These are phyloP conservation scores for Monosporozyma servazzii DNA, from an alignment of 805 yeast genomes.

Conservation along the genomic window DNA sequence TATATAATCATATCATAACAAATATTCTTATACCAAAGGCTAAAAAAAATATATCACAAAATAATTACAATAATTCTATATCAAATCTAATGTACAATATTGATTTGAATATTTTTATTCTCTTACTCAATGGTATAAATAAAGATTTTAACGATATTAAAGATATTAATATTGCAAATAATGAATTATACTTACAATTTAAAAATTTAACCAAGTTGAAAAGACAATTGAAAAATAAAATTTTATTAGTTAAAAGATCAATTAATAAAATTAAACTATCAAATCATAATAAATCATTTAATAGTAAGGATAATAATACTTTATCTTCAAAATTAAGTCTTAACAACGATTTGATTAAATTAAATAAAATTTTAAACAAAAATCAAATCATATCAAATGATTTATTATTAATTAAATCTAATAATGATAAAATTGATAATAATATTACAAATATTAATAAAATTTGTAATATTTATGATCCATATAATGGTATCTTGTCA, in stretches of 20 bases:
- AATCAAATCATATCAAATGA: not conserved
- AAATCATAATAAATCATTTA: not conserved
- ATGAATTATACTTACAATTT: constrained; percentile 12
- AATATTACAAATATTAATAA: too few relatives aligned
- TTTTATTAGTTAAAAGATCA: not conserved
- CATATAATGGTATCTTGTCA: constrained; percentile 2
- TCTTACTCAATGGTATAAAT: constrained; percentile 11
- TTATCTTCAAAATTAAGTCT: not conserved
- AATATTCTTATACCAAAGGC: constrained; percentile 22
- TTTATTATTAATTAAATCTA: not conserved
- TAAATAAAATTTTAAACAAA: not conserved
- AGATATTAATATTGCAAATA: constrained; percentile 26
- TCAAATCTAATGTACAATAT: constrained; percentile 19
- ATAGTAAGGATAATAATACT: too few relatives aligned
- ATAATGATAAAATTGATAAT: not conserved
- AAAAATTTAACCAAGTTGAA: not conserved
- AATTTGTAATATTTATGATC: not conserved
- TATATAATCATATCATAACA: constrained; percentile 15
- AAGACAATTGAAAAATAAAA: not conserved
- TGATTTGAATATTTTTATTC: constrained; percentile 21
- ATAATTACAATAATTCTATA: constrained; percentile 6
- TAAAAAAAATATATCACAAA: constrained; percentile 11
- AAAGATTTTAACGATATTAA: constrained; percentile 24
- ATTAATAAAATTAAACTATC: not conserved
- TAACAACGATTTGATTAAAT: not conserved